Base-by-base conservation (phyloP, 2,329 filamentous ascomycete species). In the Parafenestella ontariensis region DNA sequence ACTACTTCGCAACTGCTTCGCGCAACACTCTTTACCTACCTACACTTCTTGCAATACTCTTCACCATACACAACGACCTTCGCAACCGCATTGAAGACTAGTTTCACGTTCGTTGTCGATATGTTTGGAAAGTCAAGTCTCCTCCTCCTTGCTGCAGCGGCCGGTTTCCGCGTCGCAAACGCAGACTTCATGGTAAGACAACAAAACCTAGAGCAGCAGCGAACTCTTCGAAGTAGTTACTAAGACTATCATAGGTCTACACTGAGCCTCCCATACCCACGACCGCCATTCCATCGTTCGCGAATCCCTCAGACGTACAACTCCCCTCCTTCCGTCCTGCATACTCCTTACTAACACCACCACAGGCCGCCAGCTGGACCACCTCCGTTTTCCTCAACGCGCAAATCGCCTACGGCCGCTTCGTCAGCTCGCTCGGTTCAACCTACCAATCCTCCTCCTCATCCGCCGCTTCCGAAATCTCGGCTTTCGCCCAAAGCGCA, bases 121-220 rank as follows among this genome's bases (percentile, higher is more conserved):
- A 65, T 65, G 62, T 61, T 62, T 15, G 18, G 54, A 18, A 60
- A 56, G 41, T 48, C 41, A 26, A 40, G 49, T 5, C 55, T 66
- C 43, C 46, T 64, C 45, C 45, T 65, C 33, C 49, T 67, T 26
- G 58, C 56, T 33, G 51, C 52, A 8, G 58, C 57, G 24, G 57
- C 60, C 28, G 53, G 61, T 17, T 24, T 67, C 31, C 43, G 49
- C 20, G 29, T 63, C 26, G 65, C 54, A 10, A 54, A 59, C 15
- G 66, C 66, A 47, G 69, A 72, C 48, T 72, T 72, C 52, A 69
- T 70, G 66, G 64, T 72, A n/a, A n/a, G n/a, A n/a, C n/a, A n/a
- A n/a, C n/a, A n/a, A n/a, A n/a, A n/a, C n/a, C n/a, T n/a, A n/a
- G n/a, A n/a, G n/a, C n/a, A n/a, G n/a, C n/a, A n/a, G n/a, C n/a